phyloP scores from a whole-genome alignment of 176 grass and related monocot species.

The Areca catechu region DNA sequence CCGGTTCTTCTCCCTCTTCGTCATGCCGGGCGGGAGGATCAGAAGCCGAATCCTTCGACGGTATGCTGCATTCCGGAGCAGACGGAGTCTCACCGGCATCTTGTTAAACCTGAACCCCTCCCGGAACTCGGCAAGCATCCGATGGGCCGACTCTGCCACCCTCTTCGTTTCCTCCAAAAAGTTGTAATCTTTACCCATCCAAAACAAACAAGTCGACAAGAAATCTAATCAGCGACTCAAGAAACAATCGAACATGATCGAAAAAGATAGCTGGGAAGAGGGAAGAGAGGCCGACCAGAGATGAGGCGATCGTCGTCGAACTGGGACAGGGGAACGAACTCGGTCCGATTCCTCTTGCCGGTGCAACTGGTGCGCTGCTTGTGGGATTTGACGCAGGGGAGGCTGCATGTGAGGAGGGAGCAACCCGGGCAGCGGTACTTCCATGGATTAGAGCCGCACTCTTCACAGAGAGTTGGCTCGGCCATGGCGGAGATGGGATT shows the following conservation, averaged over 20 bases:
- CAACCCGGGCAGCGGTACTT: slow-evolving; percentile 95
- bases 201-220: neutral
- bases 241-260: neutral
- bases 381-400: slow-evolving; percentile 84
- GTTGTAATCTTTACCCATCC: slow-evolving; percentile 41
- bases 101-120: slow-evolving; percentile 23
- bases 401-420: slow-evolving; percentile 69
- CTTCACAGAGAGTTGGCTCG: slow-evolving; percentile 46
- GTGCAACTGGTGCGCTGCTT: slow-evolving; percentile 57
- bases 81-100: slow-evolving; percentile 29
- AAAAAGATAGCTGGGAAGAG: neutral
- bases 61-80: slow-evolving; percentile 40
- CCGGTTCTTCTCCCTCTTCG: slow-evolving; percentile 55
- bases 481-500: neutral
- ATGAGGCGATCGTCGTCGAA: slow-evolving; percentile 77
- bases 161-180: slow-evolving; percentile 72
- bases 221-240: neutral
- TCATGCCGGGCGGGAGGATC: slow-evolving; percentile 73
- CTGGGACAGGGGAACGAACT: slow-evolving; percentile 49
- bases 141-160: slow-evolving; percentile 50
- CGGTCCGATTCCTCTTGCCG: slow-evolving; percentile 71
- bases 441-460: slow-evolving; percentile 77
- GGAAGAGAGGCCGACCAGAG: slow-evolving; percentile 38
- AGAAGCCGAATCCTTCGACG: slow-evolving; percentile 32
- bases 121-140: slow-evolving; percentile 40